Evolutionary conservation across 2,329 filamentous ascomycete genomes (phyloP), one percentile per base, ranked within the genome.

Genomic region (Microcyclospora pomicola): DNA sequence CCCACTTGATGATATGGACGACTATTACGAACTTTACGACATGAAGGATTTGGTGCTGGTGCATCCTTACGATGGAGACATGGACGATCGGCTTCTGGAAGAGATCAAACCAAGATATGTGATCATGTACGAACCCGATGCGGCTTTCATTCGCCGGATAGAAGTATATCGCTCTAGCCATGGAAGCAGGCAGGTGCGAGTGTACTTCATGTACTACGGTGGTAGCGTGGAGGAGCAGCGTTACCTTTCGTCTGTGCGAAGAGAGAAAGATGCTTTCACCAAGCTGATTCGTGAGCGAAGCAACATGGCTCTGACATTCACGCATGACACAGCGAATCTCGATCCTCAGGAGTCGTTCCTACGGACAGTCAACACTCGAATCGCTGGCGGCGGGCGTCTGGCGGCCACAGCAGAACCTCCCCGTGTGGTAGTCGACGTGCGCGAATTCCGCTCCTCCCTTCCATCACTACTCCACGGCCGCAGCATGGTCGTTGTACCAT

Each of bases 41-140:
- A 91, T 92, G 77, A 74, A 84, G 49, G 83, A 94, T 48, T 67
- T 96, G 14, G 71, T 96, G 10, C 76, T 94, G 31, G 71, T 96
- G 13, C 91, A 96, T 58, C 82, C 91, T 1, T 98, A 94, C 57
- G 86, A 94, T 42, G 87, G 87, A 9, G 91, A 96, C 56, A 81
- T 88, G 65, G 91, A 98, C 58, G 91, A 96, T 56, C 84, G 93
- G 57, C 72, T 96, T n/a, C 72, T 98, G 1, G 88, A 98, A 58
- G 91, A 98, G 61, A 71, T 91, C 41, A 86, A 83, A 53, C 91
- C 91, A 27, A 78, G 83, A 42, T 95, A 95, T 59, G 85, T 98
- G 42, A 82, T 98, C 63, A 96, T 98, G 91, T 98, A 95, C 60
- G 91, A 96, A 57, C 88, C 91, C 1, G 86, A 96, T 48, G 77